These are phyloP conservation scores for Dothidotthia symphoricarpi DNA, from an alignment of 2,329 filamentous ascomycete species.

Conservation along the genomic window DNA sequence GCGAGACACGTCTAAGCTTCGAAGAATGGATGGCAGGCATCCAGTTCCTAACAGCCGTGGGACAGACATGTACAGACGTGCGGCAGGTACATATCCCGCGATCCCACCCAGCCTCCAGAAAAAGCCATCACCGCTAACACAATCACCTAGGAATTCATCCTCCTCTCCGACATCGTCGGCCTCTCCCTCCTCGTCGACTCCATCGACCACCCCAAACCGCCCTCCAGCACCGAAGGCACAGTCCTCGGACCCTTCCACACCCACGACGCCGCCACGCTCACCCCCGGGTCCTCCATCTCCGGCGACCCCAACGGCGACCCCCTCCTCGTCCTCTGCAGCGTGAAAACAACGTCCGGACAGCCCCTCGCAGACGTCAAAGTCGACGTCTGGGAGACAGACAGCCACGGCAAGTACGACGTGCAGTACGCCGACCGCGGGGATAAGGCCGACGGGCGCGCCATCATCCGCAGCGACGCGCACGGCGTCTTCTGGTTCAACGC, in stretches of 20 bases:
- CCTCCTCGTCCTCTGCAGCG: constrained; percentile 69
- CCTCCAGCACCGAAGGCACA: constrained; percentile 69
- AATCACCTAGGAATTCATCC: constrained; percentile 66
- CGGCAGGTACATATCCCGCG: constrained; percentile 57
- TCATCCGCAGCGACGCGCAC: constrained; percentile 66
- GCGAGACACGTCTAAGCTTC: constrained; percentile 73
- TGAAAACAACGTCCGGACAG: constrained; percentile 63
- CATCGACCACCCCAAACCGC: constrained; percentile 79
- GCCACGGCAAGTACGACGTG: constrained; percentile 77
- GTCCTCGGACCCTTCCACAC: constrained; percentile 83
- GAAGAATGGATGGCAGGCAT: constrained; percentile 76
- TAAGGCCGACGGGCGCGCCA: constrained; percentile 68
- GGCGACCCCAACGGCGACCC: constrained; percentile 68
- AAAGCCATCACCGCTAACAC: background rate
- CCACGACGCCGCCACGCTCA: constrained; percentile 64
- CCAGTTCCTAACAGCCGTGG: constrained; percentile 68
- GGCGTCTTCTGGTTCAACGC: constrained; percentile 83
- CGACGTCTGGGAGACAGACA: constrained; percentile 84
- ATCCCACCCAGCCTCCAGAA: background rate
- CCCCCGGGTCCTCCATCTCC: constrained; percentile 62
- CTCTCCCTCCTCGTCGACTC: constrained; percentile 77
- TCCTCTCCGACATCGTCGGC: constrained; percentile 76
- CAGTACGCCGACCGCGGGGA: constrained; percentile 63
- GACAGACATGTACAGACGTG: constrained; percentile 71
- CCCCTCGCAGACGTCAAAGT: constrained; percentile 67